Percentiles rank a stretch among this genome's conserved stretches.
Conservation (phyloP, 768 basidiomycete genomes). For the Mycena vulgaris region DNA sequence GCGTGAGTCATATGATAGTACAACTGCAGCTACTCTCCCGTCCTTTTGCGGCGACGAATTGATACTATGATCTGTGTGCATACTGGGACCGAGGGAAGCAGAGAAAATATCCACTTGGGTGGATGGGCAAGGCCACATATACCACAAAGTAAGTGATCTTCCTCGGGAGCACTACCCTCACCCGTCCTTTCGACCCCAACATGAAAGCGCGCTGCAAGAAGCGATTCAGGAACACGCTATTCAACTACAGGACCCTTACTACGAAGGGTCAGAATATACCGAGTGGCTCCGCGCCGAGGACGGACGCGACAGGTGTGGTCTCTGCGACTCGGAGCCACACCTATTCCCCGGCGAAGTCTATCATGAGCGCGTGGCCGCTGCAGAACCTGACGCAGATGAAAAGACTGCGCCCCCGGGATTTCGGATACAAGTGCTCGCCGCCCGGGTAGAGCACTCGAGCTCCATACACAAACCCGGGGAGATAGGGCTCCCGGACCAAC, state of each 20-base stretch:
- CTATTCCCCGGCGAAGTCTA: neutral
- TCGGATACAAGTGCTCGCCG: neutral
- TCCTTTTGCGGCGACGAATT: neutral
- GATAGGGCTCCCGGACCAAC: neutral
- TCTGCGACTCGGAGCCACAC: neutral
- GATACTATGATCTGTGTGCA: neutral
- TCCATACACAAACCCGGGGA: neutral
- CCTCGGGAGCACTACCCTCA: neutral
- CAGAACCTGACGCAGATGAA: no score
- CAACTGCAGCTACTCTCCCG: neutral
- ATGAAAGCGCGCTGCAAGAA: neutral
- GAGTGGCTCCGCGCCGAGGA: neutral
- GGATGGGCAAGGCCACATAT: neutral
- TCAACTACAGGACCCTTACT: neutral
- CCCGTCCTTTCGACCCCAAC: neutral
- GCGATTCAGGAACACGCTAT: neutral
- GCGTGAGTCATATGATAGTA: neutral
- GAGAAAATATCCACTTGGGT: neutral
- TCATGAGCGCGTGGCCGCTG: neutral
- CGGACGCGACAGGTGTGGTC: neutral
- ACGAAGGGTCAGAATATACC: neutral
- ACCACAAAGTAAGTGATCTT: neutral
- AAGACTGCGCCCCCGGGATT: neutral
- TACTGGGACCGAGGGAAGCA: neutral
- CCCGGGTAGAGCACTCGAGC: neutral